phyloP scores from a whole-genome alignment of 129 eudicot genomes.

The Flaveria linearis region DNA sequence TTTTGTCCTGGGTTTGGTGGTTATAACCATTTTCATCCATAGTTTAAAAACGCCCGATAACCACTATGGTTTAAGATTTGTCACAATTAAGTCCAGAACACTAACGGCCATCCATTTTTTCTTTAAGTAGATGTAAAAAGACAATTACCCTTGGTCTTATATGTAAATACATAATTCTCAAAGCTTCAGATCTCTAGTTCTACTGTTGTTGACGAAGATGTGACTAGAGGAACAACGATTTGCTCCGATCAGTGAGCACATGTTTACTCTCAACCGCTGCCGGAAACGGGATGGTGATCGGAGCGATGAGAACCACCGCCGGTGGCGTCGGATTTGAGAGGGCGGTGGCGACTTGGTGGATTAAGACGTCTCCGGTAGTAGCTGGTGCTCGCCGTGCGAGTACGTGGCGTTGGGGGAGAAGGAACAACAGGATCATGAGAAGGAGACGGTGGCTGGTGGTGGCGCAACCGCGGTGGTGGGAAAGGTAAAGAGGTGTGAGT shows the following conservation, averaged over 20 bases:
- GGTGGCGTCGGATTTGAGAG: slow-evolving; percentile 18
- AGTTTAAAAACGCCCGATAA: too few species aligned
- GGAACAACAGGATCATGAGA: slow-evolving; percentile 37
- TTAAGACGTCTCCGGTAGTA: slow-evolving; percentile 37
- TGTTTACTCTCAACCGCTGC: slow-evolving; percentile 44
- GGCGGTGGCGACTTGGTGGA: too few species aligned
- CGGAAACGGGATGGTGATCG: slow-evolving; percentile 22
- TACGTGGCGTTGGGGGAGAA: slow-evolving; percentile 54
- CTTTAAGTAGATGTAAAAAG: too few species aligned
- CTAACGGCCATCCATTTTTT: too few species aligned
- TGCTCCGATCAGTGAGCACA: slow-evolving; percentile 40
- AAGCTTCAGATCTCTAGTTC: not conserved
- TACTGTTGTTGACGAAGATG: slow-evolving; percentile 36
- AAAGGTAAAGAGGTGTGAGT: slow-evolving; percentile 51
- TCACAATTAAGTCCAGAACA: too few species aligned
- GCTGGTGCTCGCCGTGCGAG: slow-evolving; percentile 44
- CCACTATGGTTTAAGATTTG: too few species aligned
- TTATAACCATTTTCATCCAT: too few species aligned
- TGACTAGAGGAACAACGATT: slow-evolving; percentile 55
- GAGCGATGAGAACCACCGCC: not conserved
- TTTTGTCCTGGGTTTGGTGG: too few species aligned
- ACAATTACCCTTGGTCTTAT: too few species aligned
- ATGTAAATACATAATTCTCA: not conserved
- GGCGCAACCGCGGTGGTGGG: slow-evolving; percentile 37
- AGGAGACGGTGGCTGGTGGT: slow-evolving; percentile 26